Conservation (phyloP, 306 rosid genomes). For the Sindora glabra region DNA sequence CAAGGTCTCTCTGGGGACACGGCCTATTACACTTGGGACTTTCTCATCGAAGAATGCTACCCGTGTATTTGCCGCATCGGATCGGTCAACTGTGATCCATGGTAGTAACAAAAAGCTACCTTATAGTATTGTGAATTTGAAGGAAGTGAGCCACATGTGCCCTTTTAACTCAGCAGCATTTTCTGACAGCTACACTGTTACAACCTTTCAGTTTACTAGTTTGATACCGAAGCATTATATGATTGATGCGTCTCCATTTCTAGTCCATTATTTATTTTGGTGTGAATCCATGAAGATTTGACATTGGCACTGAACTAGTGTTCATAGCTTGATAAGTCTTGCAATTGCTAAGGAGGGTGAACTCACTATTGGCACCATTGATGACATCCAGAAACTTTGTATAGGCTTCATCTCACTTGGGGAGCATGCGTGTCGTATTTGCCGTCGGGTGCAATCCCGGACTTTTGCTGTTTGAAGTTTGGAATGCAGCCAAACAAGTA, state of each 20-base stretch:
- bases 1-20: constrained; percentile 97
- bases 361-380: constrained; percentile 96
- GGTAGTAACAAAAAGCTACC: constrained; percentile 93
- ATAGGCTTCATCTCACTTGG: constrained; percentile 91
- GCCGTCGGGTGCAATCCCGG: constrained; percentile 97
- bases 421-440: constrained; percentile 89
- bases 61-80: constrained; percentile 96
- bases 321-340: constrained; percentile 44
- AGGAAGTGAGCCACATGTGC: constrained; percentile 99
- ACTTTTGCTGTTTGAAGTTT: constrained; percentile 84
- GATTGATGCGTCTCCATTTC: background rate
- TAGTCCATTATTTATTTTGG: constrained; percentile 1
- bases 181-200: constrained; percentile 74
- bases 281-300: background rate
- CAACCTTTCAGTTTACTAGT: background rate
- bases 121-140: constrained; percentile 88
- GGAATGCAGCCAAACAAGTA: constrained; percentile 62
- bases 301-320: constrained; percentile 2
- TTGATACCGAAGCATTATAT: background rate
- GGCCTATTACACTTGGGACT: constrained; percentile 92
- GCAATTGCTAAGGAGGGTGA: constrained; percentile 99
- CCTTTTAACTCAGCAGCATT: constrained; percentile 98
- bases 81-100: constrained; percentile 93
- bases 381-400: constrained; percentile 96
- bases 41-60: constrained; percentile 93